Conservation (phyloP, 768 basidiomycete species). For the Russula abietina region DNA sequence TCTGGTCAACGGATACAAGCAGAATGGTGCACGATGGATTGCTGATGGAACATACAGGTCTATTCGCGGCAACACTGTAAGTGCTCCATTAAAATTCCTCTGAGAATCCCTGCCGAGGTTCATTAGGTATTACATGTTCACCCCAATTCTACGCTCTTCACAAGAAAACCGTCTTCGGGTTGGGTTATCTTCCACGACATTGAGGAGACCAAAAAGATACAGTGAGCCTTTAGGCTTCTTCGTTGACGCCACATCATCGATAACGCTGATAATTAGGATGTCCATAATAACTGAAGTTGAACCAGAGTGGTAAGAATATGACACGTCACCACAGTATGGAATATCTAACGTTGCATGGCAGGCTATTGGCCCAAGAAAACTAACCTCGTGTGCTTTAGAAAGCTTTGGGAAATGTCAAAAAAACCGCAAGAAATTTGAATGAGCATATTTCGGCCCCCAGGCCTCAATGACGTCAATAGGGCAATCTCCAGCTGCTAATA, state of each 20-base stretch:
- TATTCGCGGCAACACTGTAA: constrained; percentile 76
- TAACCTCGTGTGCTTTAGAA: neutral
- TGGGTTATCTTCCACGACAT: constrained; percentile 97
- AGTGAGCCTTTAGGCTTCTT: constrained; percentile 42
- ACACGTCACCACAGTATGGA: constrained; percentile 1
- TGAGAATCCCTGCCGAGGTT: constrained; percentile 14
- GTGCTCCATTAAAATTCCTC: constrained; percentile 26
- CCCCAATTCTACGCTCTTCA: constrained; percentile 91
- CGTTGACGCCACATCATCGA: constrained; percentile 1
- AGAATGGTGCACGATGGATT: constrained; percentile 86
- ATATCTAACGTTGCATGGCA: constrained; percentile 2
- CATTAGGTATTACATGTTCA: constrained; percentile 78
- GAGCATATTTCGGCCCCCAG: neutral
- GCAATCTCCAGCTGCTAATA: neutral
- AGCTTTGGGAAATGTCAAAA: neutral
- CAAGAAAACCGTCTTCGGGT: constrained; percentile 79
- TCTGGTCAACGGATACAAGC: constrained; percentile 88
- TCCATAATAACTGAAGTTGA: constrained; percentile 91
- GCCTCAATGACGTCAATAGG: neutral
- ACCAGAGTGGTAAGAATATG: constrained; percentile 69
- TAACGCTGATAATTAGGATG: constrained; percentile 50
- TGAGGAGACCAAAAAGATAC: constrained; percentile 93
- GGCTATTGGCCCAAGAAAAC: constrained; percentile 15
- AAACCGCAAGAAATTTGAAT: neutral
- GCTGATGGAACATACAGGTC: constrained; percentile 92